Evolutionary conservation across 2,329 filamentous ascomycete species (phyloP), one percentile per base, ranked within the genome.

Genomic region (Capronia epimyces): DNA sequence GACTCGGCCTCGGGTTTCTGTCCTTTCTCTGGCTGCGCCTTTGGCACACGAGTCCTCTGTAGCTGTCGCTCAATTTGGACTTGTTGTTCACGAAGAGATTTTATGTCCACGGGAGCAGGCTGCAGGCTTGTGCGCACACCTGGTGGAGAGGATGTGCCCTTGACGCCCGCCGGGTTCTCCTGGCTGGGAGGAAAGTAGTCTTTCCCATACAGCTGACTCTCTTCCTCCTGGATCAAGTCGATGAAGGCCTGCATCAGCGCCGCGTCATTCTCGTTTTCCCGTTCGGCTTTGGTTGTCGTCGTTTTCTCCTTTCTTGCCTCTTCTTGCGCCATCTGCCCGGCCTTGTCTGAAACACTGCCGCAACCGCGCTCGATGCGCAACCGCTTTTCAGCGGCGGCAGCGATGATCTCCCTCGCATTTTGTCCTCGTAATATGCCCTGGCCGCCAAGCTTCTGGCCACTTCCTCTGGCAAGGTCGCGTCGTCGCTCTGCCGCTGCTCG

Each of bases 231-330:
- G 21, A 93, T 84, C 15, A 95, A 74, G 62, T 96, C 90, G 72
- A 87, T 89, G 25, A 94, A 74, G 0, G 89, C 89, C 63, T 90
- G 82, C 46, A 89, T 82, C 54, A 95, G 95, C 3, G 90, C 90
- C 20, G 80, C 77, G 49, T 95, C 88, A 61, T 95, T 94, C 2
- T 89, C 90, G 60, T 89, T 84, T 49, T 95, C 89, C 65, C 94
- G 87, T 59, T 94, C 88, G 0, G 88, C 89, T 62, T 87, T 80
- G 0, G 89, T 96, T 53, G 78, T 80, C 71, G 94, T 91, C 0
- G 89, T 87, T 58, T 85, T 85, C 50, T 75, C 75, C 4, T 81
- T 81, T 9, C 18, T 37, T 15, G 34, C 13, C 31, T 84, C 85
- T 18, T 20, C 43, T 41, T 82, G 77, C 2, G 77, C 76, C 16